These are phyloP conservation scores for Paspalum notatum DNA, from an alignment of 176 grass and related monocot species.

Conservation along the genomic window DNA sequence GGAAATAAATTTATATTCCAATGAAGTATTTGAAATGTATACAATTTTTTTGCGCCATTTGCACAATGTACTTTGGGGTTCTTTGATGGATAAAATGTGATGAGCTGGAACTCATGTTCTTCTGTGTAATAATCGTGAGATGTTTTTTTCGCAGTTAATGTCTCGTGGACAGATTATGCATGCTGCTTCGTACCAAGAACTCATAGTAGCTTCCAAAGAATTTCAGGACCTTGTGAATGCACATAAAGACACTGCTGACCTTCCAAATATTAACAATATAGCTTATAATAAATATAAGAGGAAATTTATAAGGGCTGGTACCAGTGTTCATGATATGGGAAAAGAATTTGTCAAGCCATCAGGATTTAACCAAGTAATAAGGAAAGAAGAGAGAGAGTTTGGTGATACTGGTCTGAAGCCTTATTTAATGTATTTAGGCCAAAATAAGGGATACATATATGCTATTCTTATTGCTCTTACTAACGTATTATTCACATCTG, in stretches of 20 bases:
- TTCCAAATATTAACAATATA: slow-evolving; percentile 42
- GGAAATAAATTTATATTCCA: no score
- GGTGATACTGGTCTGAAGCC: slow-evolving; percentile 77
- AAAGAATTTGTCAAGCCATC: slow-evolving; percentile 30
- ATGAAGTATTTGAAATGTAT: not conserved
- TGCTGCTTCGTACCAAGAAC: slow-evolving; percentile 55
- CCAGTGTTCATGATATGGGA: slow-evolving; percentile 19
- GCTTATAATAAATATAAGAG: slow-evolving; percentile 30
- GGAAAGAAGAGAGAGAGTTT: slow-evolving; percentile 78
- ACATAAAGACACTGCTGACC: slow-evolving; percentile 61
- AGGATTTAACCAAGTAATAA: slow-evolving; percentile 67
- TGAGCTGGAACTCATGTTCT: not conserved
- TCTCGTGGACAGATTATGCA: slow-evolving; percentile 67
- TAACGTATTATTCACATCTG: slow-evolving; percentile 59
- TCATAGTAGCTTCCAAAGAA: slow-evolving; percentile 63
- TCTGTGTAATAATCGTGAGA: not conserved
- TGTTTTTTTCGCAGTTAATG: slow-evolving; percentile 65
- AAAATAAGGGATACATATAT: slow-evolving; percentile 80
- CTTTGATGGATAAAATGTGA: no score
- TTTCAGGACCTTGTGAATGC: slow-evolving; percentile 76
- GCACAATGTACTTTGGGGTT: not conserved
- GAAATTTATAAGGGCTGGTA: slow-evolving; percentile 16
- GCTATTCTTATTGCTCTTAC: slow-evolving; percentile 45
- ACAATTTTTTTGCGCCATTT: not conserved
- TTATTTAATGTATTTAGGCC: slow-evolving; percentile 70